A percentile compares a stretch with the other conserved stretches of the same genome.
phyloP scores from a whole-genome alignment of 192 early-diverging fungal genomes.

The Coemansia sp. region DNA sequence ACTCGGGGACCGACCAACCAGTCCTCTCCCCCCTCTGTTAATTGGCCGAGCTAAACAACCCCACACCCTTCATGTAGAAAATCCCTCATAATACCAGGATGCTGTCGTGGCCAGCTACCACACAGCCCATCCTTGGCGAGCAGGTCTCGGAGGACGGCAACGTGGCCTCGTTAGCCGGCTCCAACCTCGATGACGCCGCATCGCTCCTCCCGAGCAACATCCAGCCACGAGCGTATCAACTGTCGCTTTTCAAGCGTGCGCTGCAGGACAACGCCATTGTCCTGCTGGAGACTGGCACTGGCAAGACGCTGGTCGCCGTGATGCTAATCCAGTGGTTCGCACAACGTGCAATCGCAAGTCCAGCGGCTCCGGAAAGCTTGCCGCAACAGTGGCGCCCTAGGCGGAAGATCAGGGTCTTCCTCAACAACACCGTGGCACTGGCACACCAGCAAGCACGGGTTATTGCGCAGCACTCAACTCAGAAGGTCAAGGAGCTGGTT shows the following conservation, averaged over 20 bases:
- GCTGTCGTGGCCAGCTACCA: background rate
- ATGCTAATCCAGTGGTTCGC: constrained; percentile 80
- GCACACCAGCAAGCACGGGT: constrained; percentile 82
- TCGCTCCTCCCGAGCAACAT: constrained; percentile 13
- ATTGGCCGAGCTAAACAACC: background rate
- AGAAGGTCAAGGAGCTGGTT: constrained; percentile 61
- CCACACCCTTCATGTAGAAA: background rate
- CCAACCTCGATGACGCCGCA: background rate
- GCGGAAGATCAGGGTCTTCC: constrained; percentile 60
- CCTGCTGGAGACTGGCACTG: constrained; percentile 89
- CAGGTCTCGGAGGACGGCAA: background rate
- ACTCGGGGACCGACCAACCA: background rate
- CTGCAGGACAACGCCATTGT: constrained; percentile 75
- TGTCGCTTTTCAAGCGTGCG: constrained; percentile 70
- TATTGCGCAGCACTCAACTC: constrained; percentile 65
- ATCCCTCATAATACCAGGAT: background rate
- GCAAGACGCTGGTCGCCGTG: constrained; percentile 88
- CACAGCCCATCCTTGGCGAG: background rate
- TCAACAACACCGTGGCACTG: constrained; percentile 86
- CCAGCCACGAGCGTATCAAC: constrained; percentile 76
- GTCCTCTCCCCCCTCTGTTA: background rate
- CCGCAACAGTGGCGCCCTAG: background rate
- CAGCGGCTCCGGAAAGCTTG: background rate
- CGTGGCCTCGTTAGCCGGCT: background rate
- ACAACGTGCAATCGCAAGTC: constrained; percentile 9